Base-by-base conservation (phyloP, 1,139 yeast genomes). In the Debaryomyces robertsiae region DNA sequence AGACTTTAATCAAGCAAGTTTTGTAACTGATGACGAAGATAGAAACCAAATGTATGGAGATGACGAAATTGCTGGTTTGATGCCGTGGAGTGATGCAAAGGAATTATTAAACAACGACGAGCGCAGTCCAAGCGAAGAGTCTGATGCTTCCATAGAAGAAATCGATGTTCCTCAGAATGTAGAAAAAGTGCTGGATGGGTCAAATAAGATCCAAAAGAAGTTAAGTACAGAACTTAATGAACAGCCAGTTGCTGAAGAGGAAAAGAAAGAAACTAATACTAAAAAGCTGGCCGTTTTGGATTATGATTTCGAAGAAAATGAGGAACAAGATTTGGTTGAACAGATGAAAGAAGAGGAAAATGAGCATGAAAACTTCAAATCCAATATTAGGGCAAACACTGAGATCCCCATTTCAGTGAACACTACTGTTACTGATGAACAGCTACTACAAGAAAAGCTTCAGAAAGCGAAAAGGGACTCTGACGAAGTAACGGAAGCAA, bases 401-500 rank as follows among this genome's bases (percentile, higher is more conserved):
- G 56, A 53, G 2, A 42, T 53, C 0, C 53, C 58, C 1, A 27
- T 46, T 3, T 50, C 63, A 3, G 47, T 56, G 6, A 50, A 53
- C 39, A 61, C 79, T 38, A 69, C 64, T 42, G 54, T 73, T 40
- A 75, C 79, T 0, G 76, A 79, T 25, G 86, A 80, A 40, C 72
- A 68, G 13, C 67, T 76, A 36, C 62, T 89, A 19, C 77, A 73
- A 46, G 81, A 76, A 34, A 80, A 84, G 54, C 75, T 82, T 33
- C 77, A 72, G 29, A 83, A 79, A 48, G 90, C 87, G 27, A 77
- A 81, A 46, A 72, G 97, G 45, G 98, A 93, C 60, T 80, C 97
- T 0, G 98, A 93, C 53, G 95, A 87, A 53, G 97, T 93, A 0
- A 86, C 96, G 0, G 79, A 79, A 13, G 78, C 78, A 3, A 93